Percentiles rank a stretch among this genome's conserved stretches.
These are phyloP conservation scores for Parachlorella kessleri DNA, from an alignment of 139 green algal species.

Conservation along the genomic window DNA sequence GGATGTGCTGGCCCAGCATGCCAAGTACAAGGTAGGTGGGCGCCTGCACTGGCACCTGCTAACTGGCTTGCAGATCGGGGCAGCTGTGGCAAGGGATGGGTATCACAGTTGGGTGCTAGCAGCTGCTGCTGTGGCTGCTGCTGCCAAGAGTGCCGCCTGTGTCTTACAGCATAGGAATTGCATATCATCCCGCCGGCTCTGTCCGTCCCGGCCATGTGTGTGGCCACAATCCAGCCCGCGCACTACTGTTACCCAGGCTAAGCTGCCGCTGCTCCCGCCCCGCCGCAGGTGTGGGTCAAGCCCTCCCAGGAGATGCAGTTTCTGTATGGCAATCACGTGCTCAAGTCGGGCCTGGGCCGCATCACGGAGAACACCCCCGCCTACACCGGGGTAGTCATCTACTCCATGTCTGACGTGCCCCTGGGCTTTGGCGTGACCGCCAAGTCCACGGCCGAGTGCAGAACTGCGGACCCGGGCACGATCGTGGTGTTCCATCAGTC, in stretches of 20 bases:
- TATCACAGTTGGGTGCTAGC: no score
- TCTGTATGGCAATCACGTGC: slow-evolving; percentile 98
- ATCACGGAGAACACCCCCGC: slow-evolving; percentile 97
- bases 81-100: background rate
- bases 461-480: slow-evolving; percentile 84
- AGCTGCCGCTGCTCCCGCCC: background rate
- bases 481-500: slow-evolving; percentile 97
- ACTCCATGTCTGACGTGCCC: slow-evolving; percentile 92
- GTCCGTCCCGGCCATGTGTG: no score
- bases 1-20: slow-evolving; percentile 89
- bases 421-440: slow-evolving; percentile 96
- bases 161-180: no score
- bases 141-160: no score
- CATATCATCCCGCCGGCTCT: no score
- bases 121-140: no score
- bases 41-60: background rate
- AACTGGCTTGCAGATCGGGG: background rate
- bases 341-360: slow-evolving; percentile 95
- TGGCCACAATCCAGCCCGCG: no score
- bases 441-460: slow-evolving; percentile 92
- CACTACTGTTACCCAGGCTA: background rate
- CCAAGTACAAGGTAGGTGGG: slow-evolving; percentile 93
- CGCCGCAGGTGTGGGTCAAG: slow-evolving; percentile 95
- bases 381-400: slow-evolving; percentile 86
- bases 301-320: slow-evolving; percentile 97